phyloP scores from a whole-genome alignment of 1,284 basidiomycete genomes.

The Ganoderma boninense region DNA sequence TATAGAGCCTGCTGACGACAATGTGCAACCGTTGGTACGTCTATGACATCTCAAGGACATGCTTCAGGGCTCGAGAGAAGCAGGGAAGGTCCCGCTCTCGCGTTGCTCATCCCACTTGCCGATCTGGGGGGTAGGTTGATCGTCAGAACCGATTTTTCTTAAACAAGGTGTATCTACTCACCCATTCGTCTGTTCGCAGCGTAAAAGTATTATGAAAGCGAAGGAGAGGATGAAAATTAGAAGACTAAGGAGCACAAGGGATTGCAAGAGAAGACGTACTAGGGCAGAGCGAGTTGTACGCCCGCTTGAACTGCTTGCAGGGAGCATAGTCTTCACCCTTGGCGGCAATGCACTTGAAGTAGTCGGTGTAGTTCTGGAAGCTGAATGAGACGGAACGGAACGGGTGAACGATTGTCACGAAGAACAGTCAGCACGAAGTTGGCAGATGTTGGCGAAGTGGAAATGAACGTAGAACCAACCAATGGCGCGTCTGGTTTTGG shows the following conservation, averaged over 20 bases:
- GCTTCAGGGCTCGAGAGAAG: constrained; percentile 81
- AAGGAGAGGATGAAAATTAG: background rate
- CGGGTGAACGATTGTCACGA: background rate
- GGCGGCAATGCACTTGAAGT: constrained; percentile 96
- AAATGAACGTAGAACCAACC: constrained; percentile 57
- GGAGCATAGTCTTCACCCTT: constrained; percentile 98
- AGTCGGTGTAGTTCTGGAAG: constrained; percentile 97
- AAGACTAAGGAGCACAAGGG: constrained; percentile 15
- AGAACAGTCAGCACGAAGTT: constrained; percentile 1
- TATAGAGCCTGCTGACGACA: background rate
- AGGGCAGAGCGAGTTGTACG: constrained; percentile 97
- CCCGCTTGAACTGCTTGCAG: constrained; percentile 98
- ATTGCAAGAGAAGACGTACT: constrained; percentile 71
- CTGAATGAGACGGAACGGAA: constrained; percentile 45
- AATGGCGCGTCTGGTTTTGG: constrained; percentile 94
- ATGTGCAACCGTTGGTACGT: constrained; percentile 10
- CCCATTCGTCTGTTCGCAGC: constrained; percentile 60
- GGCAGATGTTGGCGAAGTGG: constrained; percentile 2
- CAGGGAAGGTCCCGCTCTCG: constrained; percentile 92
- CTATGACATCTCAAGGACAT: constrained; percentile 1
- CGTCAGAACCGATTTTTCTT: constrained; percentile 10
- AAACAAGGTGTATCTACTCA: constrained; percentile 39
- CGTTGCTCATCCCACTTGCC: constrained; percentile 92
- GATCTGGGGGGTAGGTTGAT: constrained; percentile 57
- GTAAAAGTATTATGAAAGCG: background rate